Conservation (phyloP, 306 rosid genomes). For the barrel medic (Medicago truncatula) region DNA sequence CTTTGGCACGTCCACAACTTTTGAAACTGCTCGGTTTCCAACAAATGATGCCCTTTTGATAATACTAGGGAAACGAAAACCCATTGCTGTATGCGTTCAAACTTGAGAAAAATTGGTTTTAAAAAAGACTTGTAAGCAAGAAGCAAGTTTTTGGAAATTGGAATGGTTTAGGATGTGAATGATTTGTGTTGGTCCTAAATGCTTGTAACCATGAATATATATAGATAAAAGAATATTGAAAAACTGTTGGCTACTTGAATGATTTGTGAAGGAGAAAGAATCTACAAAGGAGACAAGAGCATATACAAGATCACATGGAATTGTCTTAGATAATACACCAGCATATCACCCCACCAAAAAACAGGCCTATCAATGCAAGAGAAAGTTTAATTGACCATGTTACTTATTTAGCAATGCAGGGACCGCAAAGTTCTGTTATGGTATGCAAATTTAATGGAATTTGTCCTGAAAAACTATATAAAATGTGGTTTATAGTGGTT, state of each 20-base stretch:
- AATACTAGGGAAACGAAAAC: conserved; percentile 28
- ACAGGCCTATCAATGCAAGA: not conserved
- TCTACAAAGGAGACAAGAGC: not conserved
- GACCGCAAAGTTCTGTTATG: not conserved
- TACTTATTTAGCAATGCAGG: not conserved
- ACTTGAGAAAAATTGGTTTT: not conserved
- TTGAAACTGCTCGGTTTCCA: not conserved
- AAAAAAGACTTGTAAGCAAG: not conserved
- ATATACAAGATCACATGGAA: conserved; percentile 38
- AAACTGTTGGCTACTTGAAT: conserved; percentile 10
- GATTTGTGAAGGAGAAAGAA: not conserved
- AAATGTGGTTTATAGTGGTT: not conserved
- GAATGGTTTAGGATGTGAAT: conserved; percentile 22
- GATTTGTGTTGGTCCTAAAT: conserved; percentile 32
- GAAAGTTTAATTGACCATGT: not conserved
- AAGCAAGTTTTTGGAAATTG: not conserved
- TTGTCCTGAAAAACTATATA: not conserved
- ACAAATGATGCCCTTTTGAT: not conserved
- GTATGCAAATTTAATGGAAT: not conserved
- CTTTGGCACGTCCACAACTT: not conserved
- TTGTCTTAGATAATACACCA: conserved; percentile 38
- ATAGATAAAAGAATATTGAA: conserved; percentile 42
- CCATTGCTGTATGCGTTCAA: conserved; percentile 23
- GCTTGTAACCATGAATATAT: conserved; percentile 26
- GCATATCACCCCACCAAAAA: not conserved